Evolutionary conservation across 441 rosid genomes (phyloP).

Genomic region (Adansonia grandidieri): DNA sequence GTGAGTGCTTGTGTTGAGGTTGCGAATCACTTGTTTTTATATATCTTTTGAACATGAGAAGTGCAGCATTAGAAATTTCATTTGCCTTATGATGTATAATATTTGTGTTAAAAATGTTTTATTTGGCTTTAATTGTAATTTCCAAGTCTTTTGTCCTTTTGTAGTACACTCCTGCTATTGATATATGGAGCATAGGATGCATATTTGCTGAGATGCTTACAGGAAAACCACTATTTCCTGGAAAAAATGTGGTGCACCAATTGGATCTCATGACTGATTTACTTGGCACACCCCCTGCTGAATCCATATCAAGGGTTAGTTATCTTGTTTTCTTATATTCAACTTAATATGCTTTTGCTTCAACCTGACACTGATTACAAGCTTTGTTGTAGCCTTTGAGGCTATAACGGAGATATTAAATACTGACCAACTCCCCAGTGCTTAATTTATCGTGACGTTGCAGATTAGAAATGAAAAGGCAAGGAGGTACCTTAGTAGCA

Average conservation of each 20-base stretch:
- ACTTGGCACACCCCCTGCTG: constrained; percentile 91
- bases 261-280: constrained; percentile 97
- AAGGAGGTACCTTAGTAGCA: constrained; percentile 91
- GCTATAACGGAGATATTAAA: not conserved
- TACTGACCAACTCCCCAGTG: constrained; percentile 9
- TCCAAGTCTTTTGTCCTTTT: constrained; percentile 27
- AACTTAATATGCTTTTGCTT: constrained; percentile 16
- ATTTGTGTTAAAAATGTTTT: not conserved
- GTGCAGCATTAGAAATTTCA: constrained; percentile 1
- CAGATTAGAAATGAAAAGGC: constrained; percentile 99
- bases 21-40: not conserved
- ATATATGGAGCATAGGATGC: constrained; percentile 99
- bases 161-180: constrained; percentile 98
- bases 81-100: not conserved
- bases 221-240: constrained; percentile 96
- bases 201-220: constrained; percentile 96
- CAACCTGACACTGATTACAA: constrained; percentile 17
- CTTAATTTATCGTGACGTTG: constrained; percentile 29
- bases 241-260: constrained; percentile 98
- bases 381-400: not conserved
- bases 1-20: not conserved
- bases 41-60: not conserved
- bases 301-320: constrained; percentile 84
- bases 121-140: not conserved
- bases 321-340: constrained; percentile 22